Conservation (phyloP, 1,284 basidiomycete species). For the Leccinum fuscescens region DNA sequence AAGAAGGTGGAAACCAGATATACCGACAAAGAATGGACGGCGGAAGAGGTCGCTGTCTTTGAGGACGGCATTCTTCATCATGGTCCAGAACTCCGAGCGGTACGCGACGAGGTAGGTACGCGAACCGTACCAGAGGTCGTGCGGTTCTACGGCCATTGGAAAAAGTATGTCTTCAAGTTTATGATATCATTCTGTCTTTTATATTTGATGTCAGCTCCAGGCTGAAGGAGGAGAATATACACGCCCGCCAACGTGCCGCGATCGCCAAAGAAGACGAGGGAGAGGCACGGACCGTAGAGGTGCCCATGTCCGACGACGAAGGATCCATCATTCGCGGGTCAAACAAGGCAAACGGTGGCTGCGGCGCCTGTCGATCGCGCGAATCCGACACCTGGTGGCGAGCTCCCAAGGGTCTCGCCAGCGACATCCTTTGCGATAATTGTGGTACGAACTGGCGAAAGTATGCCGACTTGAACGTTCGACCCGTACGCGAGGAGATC, state of each 20-base stretch:
- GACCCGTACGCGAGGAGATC: constrained; percentile 67
- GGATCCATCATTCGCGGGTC: constrained; percentile 65
- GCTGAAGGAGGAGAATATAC: constrained; percentile 63
- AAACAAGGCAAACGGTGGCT: constrained; percentile 56
- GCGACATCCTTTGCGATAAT: constrained; percentile 71
- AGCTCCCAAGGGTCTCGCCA: constrained; percentile 74
- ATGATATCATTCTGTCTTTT: constrained; percentile 12
- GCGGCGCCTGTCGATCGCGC: constrained; percentile 76
- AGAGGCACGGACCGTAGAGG: constrained; percentile 36
- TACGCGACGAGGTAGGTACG: constrained; percentile 72
- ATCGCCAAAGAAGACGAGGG: constrained; percentile 43
- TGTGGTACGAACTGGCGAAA: constrained; percentile 86
- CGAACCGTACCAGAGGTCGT: constrained; percentile 76
- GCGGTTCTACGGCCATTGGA: constrained; percentile 84
- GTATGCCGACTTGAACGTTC: constrained; percentile 81
- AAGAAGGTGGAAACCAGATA: constrained; percentile 66
- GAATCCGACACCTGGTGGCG: constrained; percentile 83
- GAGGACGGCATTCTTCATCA: constrained; percentile 71
- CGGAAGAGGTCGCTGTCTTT: constrained; percentile 71
- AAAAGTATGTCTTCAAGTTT: constrained; percentile 55
- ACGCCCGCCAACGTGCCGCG: constrained; percentile 47
- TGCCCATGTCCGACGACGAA: constrained; percentile 65
- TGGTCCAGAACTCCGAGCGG: constrained; percentile 76
- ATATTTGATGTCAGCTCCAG: constrained; percentile 44
- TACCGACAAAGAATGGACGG: constrained; percentile 70